These are phyloP conservation scores for Vitis hybrid DNA, from an alignment of 177 flowering plant species.

Conservation along the genomic window DNA sequence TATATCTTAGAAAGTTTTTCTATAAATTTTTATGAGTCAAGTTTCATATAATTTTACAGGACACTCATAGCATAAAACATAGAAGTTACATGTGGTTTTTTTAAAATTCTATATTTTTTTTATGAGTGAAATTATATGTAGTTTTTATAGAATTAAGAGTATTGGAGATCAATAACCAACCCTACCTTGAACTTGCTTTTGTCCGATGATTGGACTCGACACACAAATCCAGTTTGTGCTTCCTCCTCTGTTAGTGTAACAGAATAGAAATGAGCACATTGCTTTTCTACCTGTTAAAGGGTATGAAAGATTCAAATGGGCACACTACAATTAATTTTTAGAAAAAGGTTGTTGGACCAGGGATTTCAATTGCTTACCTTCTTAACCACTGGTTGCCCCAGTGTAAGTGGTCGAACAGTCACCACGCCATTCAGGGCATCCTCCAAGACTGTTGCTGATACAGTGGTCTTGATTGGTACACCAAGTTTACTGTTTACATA, in stretches of 20 bases:
- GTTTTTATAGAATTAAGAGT: no score
- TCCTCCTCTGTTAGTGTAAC: conserved; percentile 82
- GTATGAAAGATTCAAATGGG: conserved; percentile 2
- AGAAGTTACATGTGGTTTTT: background rate
- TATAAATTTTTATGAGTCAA: no score
- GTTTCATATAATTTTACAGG: background rate
- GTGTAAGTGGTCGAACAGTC: conserved; percentile 52
- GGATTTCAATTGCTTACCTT: conserved; percentile 43
- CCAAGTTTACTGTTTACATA: conserved; percentile 74
- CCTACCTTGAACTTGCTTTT: conserved; percentile 93
- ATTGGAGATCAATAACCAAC: no score
- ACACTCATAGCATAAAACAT: background rate
- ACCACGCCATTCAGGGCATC: conserved; percentile 87
- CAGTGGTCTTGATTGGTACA: conserved; percentile 92
- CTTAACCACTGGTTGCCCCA: conserved; percentile 57
- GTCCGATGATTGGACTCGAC: conserved; percentile 77
- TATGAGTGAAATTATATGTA: no score
- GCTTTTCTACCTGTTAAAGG: conserved; percentile 84
- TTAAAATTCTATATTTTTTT: no score
- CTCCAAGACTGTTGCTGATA: conserved; percentile 89
- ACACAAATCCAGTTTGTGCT: conserved; percentile 79
- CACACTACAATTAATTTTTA: background rate
- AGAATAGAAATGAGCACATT: conserved; percentile 93
- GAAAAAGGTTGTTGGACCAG: conserved; percentile 4
- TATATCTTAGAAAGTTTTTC: no score